Percentiles rank a stretch among this genome's conserved stretches.
Evolutionary conservation across 305 asterid species (phyloP).

Genomic region (Solanum chacoense): DNA sequence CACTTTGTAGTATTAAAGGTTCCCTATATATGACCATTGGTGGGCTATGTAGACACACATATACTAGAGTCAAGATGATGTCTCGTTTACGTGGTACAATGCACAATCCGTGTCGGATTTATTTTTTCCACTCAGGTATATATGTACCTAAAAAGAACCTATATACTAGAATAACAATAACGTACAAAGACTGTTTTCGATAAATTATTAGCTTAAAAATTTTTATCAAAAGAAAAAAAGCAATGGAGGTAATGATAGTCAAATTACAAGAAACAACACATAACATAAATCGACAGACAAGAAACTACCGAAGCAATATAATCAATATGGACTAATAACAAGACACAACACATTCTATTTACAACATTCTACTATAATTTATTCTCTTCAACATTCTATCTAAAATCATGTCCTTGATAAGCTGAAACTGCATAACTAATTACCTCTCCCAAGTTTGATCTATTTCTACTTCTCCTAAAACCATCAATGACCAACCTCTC

Average conservation of each 20-base stretch:
- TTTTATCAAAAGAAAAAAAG: neutral
- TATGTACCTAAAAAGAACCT: neutral
- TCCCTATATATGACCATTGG: neutral
- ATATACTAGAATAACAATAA: neutral
- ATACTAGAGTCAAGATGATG: conserved; percentile 5
- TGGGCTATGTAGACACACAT: conserved; percentile 17
- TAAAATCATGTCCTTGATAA: neutral
- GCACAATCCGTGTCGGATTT: conserved; percentile 2
- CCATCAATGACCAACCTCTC: neutral
- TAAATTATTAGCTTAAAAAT: neutral
- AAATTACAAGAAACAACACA: neutral
- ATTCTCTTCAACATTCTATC: neutral
- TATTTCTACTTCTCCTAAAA: neutral
- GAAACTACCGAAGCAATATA: neutral
- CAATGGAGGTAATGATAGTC: neutral
- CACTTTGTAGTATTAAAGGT: conserved; percentile 2
- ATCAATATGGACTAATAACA: neutral
- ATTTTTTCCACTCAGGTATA: neutral
- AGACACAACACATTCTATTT: neutral
- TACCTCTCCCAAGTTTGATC: no score
- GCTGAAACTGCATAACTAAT: neutral
- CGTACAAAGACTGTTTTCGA: rapidly evolving
- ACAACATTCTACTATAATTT: neutral
- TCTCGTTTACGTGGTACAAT: conserved; percentile 14
- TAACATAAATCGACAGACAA: neutral